A percentile compares a stretch with the other conserved stretches of the same genome.
Evolutionary conservation across 2,329 filamentous ascomycete species (phyloP).

Genomic region (Escovopsis sp.): DNA sequence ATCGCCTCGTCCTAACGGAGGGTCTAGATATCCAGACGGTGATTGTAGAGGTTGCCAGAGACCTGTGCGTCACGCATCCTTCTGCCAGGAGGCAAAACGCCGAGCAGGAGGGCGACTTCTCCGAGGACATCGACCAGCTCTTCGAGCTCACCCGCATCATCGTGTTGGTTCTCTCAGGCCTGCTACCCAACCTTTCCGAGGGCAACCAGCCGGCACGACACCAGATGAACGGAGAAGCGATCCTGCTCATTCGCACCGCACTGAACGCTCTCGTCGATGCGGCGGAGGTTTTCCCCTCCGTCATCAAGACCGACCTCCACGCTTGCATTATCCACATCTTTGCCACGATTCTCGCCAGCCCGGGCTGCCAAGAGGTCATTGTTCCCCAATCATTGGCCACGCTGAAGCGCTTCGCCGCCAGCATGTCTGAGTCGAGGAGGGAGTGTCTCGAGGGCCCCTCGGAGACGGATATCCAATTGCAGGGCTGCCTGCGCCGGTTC

Average conservation of each 20-base stretch:
- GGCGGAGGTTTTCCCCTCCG: constrained; percentile 85
- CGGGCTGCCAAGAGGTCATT: constrained; percentile 69
- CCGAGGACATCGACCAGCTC: constrained; percentile 93
- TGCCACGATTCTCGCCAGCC: constrained; percentile 77
- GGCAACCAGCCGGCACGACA: constrained; percentile 51
- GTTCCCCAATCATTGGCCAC: constrained; percentile 83
- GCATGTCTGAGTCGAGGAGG: constrained; percentile 42
- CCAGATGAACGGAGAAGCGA: constrained; percentile 74
- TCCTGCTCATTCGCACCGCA: constrained; percentile 63
- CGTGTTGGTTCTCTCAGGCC: constrained; percentile 75
- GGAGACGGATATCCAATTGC: constrained; percentile 54
- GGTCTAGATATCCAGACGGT: constrained; percentile 76
- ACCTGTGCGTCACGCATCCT: constrained; percentile 79
- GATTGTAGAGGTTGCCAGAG: constrained; percentile 86
- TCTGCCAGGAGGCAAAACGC: constrained; percentile 48
- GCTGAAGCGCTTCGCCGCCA: constrained; percentile 77
- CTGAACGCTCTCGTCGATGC: constrained; percentile 86
- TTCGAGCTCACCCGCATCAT: constrained; percentile 96
- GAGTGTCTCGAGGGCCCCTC: constrained; percentile 24
- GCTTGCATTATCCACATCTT: constrained; percentile 97
- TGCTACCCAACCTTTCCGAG: constrained; percentile 70
- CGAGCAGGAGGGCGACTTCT: constrained; percentile 59
- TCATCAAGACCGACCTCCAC: constrained; percentile 92
- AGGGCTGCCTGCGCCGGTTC: constrained; percentile 71
- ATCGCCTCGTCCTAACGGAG: constrained; percentile 84